Conservation (phyloP, 352 stramenopile species). For the Stramenopiles sp. region DNA sequence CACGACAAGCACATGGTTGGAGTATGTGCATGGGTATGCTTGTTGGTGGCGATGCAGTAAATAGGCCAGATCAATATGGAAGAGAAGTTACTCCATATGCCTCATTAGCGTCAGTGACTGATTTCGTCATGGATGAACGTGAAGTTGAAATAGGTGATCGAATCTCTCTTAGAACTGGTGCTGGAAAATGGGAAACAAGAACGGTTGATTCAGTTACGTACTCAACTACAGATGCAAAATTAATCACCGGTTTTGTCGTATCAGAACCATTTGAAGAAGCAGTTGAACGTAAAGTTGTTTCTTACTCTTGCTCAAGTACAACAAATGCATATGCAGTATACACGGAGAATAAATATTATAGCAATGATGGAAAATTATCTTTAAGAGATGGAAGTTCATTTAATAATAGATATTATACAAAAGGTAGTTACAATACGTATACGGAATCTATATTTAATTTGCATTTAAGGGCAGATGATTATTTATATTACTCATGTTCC, state of each 20-base stretch:
- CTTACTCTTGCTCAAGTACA: neutral
- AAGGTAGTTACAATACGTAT: too few relatives aligned
- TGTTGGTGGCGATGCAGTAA: neutral
- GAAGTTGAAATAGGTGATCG: neutral
- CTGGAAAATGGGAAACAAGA: neutral
- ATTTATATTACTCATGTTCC: neutral
- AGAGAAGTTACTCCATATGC: neutral
- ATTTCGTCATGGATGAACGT: neutral
- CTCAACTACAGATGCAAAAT: neutral
- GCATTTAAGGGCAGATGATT: neutral
- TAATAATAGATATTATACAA: too few relatives aligned
- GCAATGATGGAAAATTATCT: too few relatives aligned
- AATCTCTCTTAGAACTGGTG: neutral
- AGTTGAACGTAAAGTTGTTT: neutral
- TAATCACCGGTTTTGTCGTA: neutral
- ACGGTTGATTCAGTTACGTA: neutral
- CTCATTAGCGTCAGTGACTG: neutral
- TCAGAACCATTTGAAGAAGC: neutral
- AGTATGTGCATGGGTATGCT: neutral
- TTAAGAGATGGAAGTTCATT: too few relatives aligned
- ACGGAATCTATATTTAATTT: neutral
- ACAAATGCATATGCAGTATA: too few relatives aligned
- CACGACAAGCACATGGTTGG: neutral
- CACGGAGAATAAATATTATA: too few relatives aligned
- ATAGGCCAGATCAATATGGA: neutral